Evolutionary conservation across 345 rosid species (phyloP), one percentile per base, ranked within the genome.

Genomic region (Euphorbia pulcherrima): DNA sequence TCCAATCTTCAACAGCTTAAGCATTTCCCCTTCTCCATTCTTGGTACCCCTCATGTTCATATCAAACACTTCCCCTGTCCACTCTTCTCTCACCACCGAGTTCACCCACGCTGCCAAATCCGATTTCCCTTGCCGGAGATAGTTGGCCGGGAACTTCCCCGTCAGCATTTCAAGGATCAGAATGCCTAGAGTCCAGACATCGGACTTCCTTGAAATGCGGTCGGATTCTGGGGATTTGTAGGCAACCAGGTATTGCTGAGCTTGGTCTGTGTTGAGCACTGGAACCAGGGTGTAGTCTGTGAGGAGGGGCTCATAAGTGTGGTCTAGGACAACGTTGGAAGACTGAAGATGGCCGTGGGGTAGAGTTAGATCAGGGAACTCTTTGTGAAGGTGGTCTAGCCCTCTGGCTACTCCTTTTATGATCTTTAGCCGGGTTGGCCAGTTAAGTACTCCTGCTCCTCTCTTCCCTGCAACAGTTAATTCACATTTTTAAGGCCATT

Each of bases 161-260:
- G 96, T 90, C 14, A 92, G 64, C 51, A 86, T 44, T 77, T 92
- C 98, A 0, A 90, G 86, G 2, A 90, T 92, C 1, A 92, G 82
- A n/a, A 90, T 88, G n/a, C 97, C 98, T 0, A 90, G 87, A 62
- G 90, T 88, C 98, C 98, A 92, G 6, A 92, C 93, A 24, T 88
- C 96, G 0, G 97, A 84, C 81, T 78, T 88, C 21, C 81, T 78
- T 0, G 90, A 81, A 0, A 81, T 77, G 18, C 85, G 60, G 39
- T 81, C 84, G 0, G 61, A 88, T 71, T 92, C 97, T 0, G 97
- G 98, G 26, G 97, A 87, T 81, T 84, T 88, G 77, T 80, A 92
- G 29, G 92, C 91, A 55, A 82, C 91, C 91, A 88, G 83, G 70
- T 78, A 75, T 24, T 82, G 79, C 23, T 87, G 95, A 0, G 95